Base-by-base conservation (phyloP, 345 rosid species). In the Atalantia buxifolia region DNA sequence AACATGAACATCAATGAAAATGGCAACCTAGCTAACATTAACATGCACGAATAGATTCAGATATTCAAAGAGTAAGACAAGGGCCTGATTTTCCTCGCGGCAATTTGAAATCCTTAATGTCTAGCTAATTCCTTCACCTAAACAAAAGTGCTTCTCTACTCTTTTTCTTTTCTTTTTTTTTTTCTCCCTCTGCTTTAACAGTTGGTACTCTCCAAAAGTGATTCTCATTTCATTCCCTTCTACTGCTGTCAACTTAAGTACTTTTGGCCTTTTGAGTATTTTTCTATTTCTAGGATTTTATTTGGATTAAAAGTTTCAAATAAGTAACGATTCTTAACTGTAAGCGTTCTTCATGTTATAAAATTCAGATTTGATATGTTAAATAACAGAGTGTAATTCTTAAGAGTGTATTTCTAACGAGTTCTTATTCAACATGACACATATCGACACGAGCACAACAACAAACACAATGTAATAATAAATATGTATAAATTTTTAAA, bases 1-100 rank as follows among this genome's bases (percentile, higher is more conserved):
- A 45, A 80, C 70, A 71, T 77, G 60, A 61, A 3, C 79, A 75
- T 80, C 82, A 72, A 10, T 78, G 83, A 77, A 72, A 85, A 77
- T 7, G 82, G 69, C 80, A 67, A 61, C 55, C 66, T 27, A 53
- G 27, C 63, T 19, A 71, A 30, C 61, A 75, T 1, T 66, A 36
- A 22, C 18, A 8, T 9, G 4, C 24, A 35, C 1, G 12, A 35
- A 35, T 8, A 9, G 14, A 19, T 33, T 8, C 38, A 66, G 40
- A 16, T 22, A 3, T 6, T 35, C 25, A n/a, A 66, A n/a, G 71
- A 74, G 77, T 45, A 53, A 76, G 80, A 72, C 80, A 83, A 76
- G 82, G 72, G 7, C 76, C 80, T 36, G 76, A 82, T 82, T 66
- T 76, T 72, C 70, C 78, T 66, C 76, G 9, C 5, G 40, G 10